Percentiles rank a stretch among this genome's conserved stretches.
Evolutionary conservation across 441 rosid species (phyloP).

Genomic region (Lepidium campestre): DNA sequence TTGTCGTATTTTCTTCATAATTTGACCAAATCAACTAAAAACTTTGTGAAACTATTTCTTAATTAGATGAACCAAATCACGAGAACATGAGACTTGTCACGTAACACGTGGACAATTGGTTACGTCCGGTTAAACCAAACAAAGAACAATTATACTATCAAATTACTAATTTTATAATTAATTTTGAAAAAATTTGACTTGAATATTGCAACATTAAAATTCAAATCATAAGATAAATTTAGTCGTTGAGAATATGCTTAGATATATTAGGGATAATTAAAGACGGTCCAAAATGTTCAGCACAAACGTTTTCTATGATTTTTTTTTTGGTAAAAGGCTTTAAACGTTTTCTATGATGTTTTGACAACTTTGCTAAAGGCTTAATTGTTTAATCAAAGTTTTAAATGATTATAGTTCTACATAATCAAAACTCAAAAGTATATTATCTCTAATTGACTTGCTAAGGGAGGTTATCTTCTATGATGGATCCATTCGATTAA

Average conservation of each 20-base stretch:
- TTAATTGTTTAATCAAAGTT: not conserved
- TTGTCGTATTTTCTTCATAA: slow-evolving; percentile 21
- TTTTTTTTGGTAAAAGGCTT: too few relatives aligned
- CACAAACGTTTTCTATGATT: not conserved
- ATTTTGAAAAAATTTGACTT: not conserved
- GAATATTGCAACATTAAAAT: not conserved
- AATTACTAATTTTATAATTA: not conserved
- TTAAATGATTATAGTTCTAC: not conserved
- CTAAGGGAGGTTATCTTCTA: not conserved
- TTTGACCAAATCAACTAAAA: slow-evolving; percentile 13
- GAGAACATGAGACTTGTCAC: slow-evolving; percentile 13
- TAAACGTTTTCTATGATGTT: not conserved
- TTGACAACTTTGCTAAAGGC: not conserved
- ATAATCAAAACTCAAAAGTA: slow-evolving; percentile 9
- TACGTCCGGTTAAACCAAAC: not conserved
- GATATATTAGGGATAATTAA: not conserved
- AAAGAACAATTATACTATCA: not conserved
- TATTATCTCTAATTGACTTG: slow-evolving; percentile 21
- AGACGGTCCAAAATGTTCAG: slow-evolving; percentile 15
- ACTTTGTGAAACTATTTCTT: slow-evolving; percentile 2
- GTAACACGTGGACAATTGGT: slow-evolving; percentile 6
- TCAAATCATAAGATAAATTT: not conserved
- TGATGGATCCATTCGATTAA: slow-evolving; percentile 13
- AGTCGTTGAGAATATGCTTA: not conserved
- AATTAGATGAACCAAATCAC: slow-evolving; percentile 12